Percentiles rank a stretch among this genome's conserved stretches.
Evolutionary conservation across 805 yeast genomes (phyloP).

Genomic region (Metschnikowia santaceciliae): DNA sequence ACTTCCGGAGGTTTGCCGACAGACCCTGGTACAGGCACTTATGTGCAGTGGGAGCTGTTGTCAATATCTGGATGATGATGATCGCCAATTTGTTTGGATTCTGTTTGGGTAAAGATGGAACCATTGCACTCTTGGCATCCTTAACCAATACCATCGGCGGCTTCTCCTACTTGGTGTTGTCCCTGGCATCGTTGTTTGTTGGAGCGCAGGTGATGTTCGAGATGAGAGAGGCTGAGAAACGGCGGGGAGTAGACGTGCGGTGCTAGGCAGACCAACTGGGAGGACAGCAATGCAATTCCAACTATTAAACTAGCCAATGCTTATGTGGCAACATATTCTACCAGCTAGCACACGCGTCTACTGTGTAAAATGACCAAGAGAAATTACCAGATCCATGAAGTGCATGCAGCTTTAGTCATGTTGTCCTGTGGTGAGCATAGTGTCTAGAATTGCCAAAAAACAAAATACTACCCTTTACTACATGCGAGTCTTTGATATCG

Average conservation of each 20-base stretch:
- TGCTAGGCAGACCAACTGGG: conserved; percentile 41
- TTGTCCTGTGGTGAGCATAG: not conserved
- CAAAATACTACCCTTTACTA: no score
- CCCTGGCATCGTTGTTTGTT: conserved; percentile 67
- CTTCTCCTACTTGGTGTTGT: conserved; percentile 52
- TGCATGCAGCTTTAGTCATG: no score
- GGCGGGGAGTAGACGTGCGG: conserved; percentile 77
- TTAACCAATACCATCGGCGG: conserved; percentile 75
- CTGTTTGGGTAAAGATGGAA: conserved; percentile 88
- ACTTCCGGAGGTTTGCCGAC: conserved; percentile 37
- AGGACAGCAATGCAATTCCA: no score
- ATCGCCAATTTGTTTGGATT: conserved; percentile 93
- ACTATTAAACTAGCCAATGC: no score
- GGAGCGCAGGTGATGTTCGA: conserved; percentile 95
- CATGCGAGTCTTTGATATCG: no score
- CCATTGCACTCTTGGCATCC: conserved; percentile 56
- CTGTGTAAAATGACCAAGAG: no score
- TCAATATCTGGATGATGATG: conserved; percentile 97
- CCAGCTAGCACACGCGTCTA: not conserved
- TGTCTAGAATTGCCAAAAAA: not conserved
- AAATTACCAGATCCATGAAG: no score
- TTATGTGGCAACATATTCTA: not conserved
- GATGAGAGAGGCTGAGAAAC: conserved; percentile 76
- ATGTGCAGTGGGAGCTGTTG: conserved; percentile 84
- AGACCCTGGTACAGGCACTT: conserved; percentile 73